phyloP scores from a whole-genome alignment of 805 yeast species.

The Monosporozyma aquatica region DNA sequence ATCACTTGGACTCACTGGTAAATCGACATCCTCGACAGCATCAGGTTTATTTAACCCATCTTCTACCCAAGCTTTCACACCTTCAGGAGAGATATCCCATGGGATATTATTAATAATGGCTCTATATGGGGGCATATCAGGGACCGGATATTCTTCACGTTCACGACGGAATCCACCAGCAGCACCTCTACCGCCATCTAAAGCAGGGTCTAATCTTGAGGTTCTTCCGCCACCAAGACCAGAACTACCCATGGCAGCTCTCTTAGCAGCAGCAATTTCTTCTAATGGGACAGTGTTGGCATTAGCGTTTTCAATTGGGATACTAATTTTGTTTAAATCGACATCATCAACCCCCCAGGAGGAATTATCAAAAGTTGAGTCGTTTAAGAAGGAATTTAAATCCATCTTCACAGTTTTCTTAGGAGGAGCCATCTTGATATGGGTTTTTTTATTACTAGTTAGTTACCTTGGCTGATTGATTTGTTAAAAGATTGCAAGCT shows the following conservation, averaged over 20 bases:
- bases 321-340: constrained; percentile 56
- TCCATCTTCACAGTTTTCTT: constrained; percentile 72
- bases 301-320: constrained; percentile 33
- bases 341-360: constrained; percentile 85
- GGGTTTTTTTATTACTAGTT: not conserved
- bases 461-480: not conserved
- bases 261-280: constrained; percentile 19
- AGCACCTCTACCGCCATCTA: constrained; percentile 27
- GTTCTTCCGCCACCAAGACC: constrained; percentile 12
- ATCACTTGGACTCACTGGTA: constrained; percentile 57
- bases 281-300: constrained; percentile 26
- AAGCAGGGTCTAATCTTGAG: constrained; percentile 33
- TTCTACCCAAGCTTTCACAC: constrained; percentile 52
- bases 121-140: constrained; percentile 84
- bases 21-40: constrained; percentile 53
- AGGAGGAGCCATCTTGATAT: constrained; percentile 43
- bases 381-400: constrained; percentile 75
- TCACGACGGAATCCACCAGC: constrained; percentile 9
- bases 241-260: constrained; percentile 12
- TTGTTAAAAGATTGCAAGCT: too few relatives aligned
- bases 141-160: constrained; percentile 73
- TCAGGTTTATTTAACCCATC: constrained; percentile 42
- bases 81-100: constrained; percentile 65
- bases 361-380: constrained; percentile 53
- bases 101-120: constrained; percentile 86